Evolutionary conservation across 2,329 filamentous ascomycete genomes (phyloP).

Genomic region (Microdochium paspali): DNA sequence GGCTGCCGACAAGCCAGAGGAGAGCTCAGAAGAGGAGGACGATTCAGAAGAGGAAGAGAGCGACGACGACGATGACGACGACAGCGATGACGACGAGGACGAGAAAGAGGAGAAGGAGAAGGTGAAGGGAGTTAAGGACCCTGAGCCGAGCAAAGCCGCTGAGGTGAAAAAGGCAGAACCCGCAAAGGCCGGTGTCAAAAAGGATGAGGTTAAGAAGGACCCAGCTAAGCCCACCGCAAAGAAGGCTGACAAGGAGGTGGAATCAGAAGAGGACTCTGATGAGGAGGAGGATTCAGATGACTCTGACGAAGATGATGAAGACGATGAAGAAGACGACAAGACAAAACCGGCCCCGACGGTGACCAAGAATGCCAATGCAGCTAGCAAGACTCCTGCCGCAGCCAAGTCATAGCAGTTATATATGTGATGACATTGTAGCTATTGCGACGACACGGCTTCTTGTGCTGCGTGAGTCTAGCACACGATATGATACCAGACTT

Average conservation of each 20-base stretch:
- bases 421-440: too few relatives aligned
- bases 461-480: too few relatives aligned
- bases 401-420: background rate
- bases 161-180: background rate
- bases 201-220: background rate
- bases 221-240: background rate
- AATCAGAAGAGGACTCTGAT: background rate
- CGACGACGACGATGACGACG: conserved; percentile 4
- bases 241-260: conserved; percentile 2
- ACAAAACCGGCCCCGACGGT: background rate
- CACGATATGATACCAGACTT: too few relatives aligned
- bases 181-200: background rate
- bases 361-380: background rate
- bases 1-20: conserved; percentile 14
- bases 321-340: conserved; percentile 1
- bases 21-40: conserved; percentile 12
- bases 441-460: too few relatives aligned
- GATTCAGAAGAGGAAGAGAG: background rate
- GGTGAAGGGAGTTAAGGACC: conserved; percentile 2
- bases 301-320: background rate
- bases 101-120: conserved; percentile 13
- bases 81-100: conserved; percentile 6
- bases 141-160: conserved; percentile 4
- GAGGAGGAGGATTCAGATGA: background rate
- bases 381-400: background rate